These are phyloP conservation scores for Nakazawaea wyomingensis DNA, from an alignment of 805 yeast genomes.

Conservation along the genomic window DNA sequence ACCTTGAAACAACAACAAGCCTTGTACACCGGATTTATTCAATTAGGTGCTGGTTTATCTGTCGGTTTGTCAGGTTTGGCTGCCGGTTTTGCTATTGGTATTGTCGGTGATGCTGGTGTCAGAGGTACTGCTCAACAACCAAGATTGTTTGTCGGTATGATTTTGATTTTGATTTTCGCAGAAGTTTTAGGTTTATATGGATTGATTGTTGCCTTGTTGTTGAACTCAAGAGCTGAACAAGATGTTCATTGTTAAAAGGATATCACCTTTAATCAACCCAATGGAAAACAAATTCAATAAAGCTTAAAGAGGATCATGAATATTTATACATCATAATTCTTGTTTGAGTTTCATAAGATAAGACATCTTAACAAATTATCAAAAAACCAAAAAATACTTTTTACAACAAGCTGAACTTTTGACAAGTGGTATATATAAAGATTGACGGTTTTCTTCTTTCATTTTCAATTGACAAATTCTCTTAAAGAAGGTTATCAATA, in stretches of 20 bases:
- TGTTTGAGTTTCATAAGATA: too few relatives aligned
- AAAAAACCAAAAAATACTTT: too few relatives aligned
- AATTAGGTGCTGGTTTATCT: slow-evolving; percentile 95
- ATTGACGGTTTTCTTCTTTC: too few relatives aligned
- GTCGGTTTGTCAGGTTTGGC: slow-evolving; percentile 97
- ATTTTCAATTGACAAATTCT: too few relatives aligned
- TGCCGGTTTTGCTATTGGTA: slow-evolving; percentile 99
- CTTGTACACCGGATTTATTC: slow-evolving; percentile 94
- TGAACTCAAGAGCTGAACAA: slow-evolving; percentile 96
- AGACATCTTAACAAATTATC: too few relatives aligned
- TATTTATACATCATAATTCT: too few relatives aligned
- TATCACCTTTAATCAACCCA: not conserved
- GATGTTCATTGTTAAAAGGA: slow-evolving; percentile 80
- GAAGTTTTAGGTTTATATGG: slow-evolving; percentile 99
- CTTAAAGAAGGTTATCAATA: too few relatives aligned
- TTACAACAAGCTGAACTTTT: too few relatives aligned
- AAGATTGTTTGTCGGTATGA: slow-evolving; percentile 97
- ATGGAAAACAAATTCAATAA: not conserved
- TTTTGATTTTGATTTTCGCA: slow-evolving; percentile 96
- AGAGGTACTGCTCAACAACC: slow-evolving; percentile 99
- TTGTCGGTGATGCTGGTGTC: slow-evolving; percentile 99
- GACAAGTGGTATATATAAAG: too few relatives aligned
- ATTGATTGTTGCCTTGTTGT: slow-evolving; percentile 92
- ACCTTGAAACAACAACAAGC: slow-evolving; percentile 88
- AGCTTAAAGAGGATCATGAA: not conserved